A percentile compares a stretch with the other conserved stretches of the same genome.
phyloP scores from a whole-genome alignment of 129 eudicot genomes.

The Silybum marianum region DNA sequence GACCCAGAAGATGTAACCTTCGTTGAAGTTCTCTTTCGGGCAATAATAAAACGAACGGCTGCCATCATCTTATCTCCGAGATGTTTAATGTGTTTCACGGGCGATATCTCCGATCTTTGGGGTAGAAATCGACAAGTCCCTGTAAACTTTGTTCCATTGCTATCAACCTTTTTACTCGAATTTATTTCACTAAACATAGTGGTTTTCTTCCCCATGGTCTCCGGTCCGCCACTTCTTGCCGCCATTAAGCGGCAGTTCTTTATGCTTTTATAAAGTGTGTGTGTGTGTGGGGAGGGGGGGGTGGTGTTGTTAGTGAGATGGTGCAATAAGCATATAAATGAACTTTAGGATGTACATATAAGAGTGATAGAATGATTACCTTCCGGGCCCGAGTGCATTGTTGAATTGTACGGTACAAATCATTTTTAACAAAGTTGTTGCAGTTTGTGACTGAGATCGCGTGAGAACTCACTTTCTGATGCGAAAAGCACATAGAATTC shows the following conservation, averaged over 20 bases:
- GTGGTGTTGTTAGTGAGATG: not conserved
- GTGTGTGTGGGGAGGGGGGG: conserved; percentile 9
- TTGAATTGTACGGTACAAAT: conserved; percentile 28
- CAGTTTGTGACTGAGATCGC: not conserved
- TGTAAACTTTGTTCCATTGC: conserved; percentile 24
- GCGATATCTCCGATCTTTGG: conserved; percentile 28
- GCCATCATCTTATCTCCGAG: conserved; percentile 42
- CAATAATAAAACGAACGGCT: conserved; percentile 16
- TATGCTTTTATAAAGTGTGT: not conserved
- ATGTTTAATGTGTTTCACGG: conserved; percentile 38
- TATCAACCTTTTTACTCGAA: conserved; percentile 21
- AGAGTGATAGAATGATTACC: conserved; percentile 14
- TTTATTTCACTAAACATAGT: conserved; percentile 30
- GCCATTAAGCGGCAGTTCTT: conserved; percentile 6
- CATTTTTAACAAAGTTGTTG: not conserved
- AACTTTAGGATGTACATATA: conserved; percentile 27
- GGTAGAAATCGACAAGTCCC: conserved; percentile 51
- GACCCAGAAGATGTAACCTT: conserved; percentile 36
- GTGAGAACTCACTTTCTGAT: not conserved
- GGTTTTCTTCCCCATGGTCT: not conserved
- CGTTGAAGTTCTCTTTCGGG: conserved; percentile 29
- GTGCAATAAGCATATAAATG: conserved; percentile 1
- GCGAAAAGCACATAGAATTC: conserved; percentile 14
- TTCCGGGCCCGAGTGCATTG: conserved; percentile 24
- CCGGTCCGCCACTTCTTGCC: not conserved